A percentile compares a stretch with the other conserved stretches of the same genome.
These are phyloP conservation scores for Aspergillus neotritici DNA, from an alignment of 2,329 filamentous ascomycete genomes.

Conservation along the genomic window DNA sequence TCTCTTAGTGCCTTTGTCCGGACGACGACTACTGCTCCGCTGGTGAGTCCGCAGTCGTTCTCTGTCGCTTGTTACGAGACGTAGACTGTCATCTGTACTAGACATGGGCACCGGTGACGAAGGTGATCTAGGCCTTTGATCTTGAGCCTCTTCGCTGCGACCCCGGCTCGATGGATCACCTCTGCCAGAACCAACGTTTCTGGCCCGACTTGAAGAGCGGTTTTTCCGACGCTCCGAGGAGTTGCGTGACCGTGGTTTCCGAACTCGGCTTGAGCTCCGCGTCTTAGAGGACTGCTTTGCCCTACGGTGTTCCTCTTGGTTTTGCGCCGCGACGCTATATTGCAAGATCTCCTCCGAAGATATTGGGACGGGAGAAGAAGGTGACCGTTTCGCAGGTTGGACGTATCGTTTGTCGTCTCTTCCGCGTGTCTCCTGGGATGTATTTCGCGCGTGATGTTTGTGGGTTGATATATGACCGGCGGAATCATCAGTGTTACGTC, in stretches of 20 bases:
- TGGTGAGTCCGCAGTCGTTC: slow-evolving; percentile 46
- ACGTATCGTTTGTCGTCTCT: slow-evolving; percentile 62
- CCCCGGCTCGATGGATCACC: slow-evolving; percentile 43
- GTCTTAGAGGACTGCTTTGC: slow-evolving; percentile 30
- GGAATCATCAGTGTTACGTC: slow-evolving; percentile 37
- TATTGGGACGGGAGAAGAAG: slow-evolving; percentile 90
- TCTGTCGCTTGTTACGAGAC: slow-evolving; percentile 41
- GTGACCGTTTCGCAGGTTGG: slow-evolving; percentile 74
- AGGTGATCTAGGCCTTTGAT: slow-evolving; percentile 56
- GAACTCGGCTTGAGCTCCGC: slow-evolving; percentile 50
- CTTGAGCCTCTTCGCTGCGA: slow-evolving; percentile 59
- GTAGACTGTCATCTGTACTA: slow-evolving; percentile 56
- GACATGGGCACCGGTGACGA: slow-evolving; percentile 76
- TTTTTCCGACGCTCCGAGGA: slow-evolving; percentile 27
- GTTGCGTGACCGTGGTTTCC: slow-evolving; percentile 32
- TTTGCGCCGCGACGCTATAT: slow-evolving; percentile 43
- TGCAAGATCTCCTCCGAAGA: slow-evolving; percentile 70
- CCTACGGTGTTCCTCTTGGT: slow-evolving; percentile 46
- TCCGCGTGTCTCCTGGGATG: slow-evolving; percentile 62
- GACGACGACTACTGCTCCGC: slow-evolving; percentile 47
- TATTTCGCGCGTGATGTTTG: slow-evolving; percentile 51
- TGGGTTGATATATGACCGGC: slow-evolving; percentile 45
- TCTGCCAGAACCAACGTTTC: slow-evolving; percentile 28
- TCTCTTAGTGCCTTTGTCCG: slow-evolving; percentile 40
- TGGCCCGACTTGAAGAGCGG: slow-evolving; percentile 41